Percentiles rank a stretch among this genome's conserved stretches.
phyloP scores from a whole-genome alignment of 495 filamentous ascomycete species.

The Neurospora sp. region DNA sequence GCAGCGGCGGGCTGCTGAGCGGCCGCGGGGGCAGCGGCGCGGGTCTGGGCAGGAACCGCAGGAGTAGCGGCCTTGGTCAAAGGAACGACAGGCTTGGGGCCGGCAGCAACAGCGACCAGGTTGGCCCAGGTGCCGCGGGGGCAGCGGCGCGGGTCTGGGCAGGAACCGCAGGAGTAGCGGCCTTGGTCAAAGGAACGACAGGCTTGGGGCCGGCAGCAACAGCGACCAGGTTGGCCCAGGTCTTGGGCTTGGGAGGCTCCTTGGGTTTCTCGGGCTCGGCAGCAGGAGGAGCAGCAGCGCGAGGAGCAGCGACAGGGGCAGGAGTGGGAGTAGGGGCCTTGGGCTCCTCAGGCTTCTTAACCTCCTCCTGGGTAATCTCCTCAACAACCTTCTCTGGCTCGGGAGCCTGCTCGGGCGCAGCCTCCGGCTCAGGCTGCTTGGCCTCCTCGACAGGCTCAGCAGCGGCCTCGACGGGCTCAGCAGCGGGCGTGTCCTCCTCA shows the following conservation, averaged over 20 bases:
- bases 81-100: conserved; percentile 36
- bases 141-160: conserved; percentile 19
- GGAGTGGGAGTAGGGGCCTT: conserved; percentile 41
- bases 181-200: conserved; percentile 34
- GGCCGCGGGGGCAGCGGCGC: conserved; percentile 17
- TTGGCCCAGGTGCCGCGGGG: conserved; percentile 64
- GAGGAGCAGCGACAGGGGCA: conserved; percentile 29
- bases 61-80: conserved; percentile 33
- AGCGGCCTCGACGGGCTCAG: conserved; percentile 29
- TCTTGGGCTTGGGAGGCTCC: conserved; percentile 55
- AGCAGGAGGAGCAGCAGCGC: conserved; percentile 25
- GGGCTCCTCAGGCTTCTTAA: conserved; percentile 46
- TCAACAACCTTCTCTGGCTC: conserved; percentile 29
- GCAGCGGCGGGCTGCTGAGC: too few relatives aligned
- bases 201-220: conserved; percentile 36
- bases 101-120: conserved; percentile 45
- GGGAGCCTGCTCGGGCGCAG: conserved; percentile 15
- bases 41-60: conserved; percentile 25
- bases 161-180: conserved; percentile 31
- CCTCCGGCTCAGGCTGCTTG: conserved; percentile 39
- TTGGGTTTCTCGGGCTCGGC: conserved; percentile 29
- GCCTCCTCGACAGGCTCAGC: conserved; percentile 33
- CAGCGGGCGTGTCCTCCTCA: conserved; percentile 29
- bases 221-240: conserved; percentile 35
- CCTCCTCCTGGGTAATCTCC: conserved; percentile 38